Conservation (phyloP, 345 rosid species). For the Bruguiera gymnorhiza region DNA sequence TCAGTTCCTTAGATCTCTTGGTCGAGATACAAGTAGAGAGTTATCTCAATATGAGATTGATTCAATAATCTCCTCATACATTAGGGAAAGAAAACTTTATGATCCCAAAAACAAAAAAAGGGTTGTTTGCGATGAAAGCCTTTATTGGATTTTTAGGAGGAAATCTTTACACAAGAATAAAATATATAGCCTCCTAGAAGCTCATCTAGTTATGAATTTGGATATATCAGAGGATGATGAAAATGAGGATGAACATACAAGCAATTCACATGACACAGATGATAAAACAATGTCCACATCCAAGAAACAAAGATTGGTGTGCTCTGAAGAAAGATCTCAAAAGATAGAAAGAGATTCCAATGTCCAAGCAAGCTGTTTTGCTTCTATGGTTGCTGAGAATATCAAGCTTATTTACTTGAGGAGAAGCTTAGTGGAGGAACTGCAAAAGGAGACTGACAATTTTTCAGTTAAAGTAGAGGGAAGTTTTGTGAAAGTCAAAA, state of each 20-base stretch:
- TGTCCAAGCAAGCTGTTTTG: slow-evolving; percentile 35
- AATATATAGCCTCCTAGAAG: slow-evolving; percentile 31
- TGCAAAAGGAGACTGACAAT: slow-evolving; percentile 29
- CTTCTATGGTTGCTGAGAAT: slow-evolving; percentile 42
- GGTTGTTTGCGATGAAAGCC: slow-evolving; percentile 42
- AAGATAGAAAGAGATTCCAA: slow-evolving; percentile 21
- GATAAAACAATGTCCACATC: slow-evolving; percentile 5
- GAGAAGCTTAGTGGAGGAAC: slow-evolving; percentile 42
- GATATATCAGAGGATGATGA: slow-evolving; percentile 26
- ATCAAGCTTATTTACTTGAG: slow-evolving; percentile 53
- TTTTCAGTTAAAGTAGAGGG: slow-evolving; percentile 47
- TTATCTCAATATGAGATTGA: slow-evolving; percentile 34
- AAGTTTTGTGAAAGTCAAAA: slow-evolving; percentile 56
- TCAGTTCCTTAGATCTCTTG: slow-evolving; percentile 44
- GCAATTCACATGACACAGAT: slow-evolving; percentile 16
- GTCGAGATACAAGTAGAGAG: slow-evolving; percentile 38
- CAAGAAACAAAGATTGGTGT: slow-evolving; percentile 34
- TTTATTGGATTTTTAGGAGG: slow-evolving; percentile 43
- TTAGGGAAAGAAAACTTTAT: slow-evolving; percentile 29
- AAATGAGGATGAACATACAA: slow-evolving; percentile 17
- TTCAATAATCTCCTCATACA: slow-evolving; percentile 33
- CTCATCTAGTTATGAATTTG: slow-evolving; percentile 35
- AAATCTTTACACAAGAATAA: slow-evolving; percentile 25
- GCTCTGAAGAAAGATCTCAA: neutral
- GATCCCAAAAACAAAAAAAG: slow-evolving; percentile 28